These are phyloP conservation scores for Aspergillus mulundensis DNA, from an alignment of 495 filamentous ascomycete species.

Conservation along the genomic window DNA sequence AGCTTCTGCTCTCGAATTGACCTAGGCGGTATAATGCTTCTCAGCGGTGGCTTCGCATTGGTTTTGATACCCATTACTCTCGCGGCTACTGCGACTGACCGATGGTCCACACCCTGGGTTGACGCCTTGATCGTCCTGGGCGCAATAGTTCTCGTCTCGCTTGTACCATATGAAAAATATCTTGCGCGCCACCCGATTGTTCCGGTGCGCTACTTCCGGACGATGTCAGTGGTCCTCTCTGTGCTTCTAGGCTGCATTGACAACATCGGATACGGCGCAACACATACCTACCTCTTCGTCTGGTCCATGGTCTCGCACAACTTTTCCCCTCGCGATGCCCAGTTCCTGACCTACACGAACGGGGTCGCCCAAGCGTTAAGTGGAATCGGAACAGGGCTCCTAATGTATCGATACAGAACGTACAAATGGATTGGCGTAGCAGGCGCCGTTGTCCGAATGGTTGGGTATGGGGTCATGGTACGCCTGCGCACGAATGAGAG, in stretches of 20 bases:
- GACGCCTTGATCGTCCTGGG: conserved; percentile 40
- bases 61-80: conserved; percentile 40
- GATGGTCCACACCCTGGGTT: conserved; percentile 43
- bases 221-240: conserved; percentile 35
- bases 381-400: conserved; percentile 37
- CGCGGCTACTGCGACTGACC: conserved; percentile 31
- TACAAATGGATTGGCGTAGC: conserved; percentile 45
- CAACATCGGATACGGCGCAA: conserved; percentile 37
- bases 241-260: conserved; percentile 36
- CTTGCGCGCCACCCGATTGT: conserved; percentile 42
- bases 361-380: conserved; percentile 40
- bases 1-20: conserved; percentile 47
- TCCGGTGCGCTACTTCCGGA: conserved; percentile 41
- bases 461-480: conserved; percentile 50
- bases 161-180: conserved; percentile 43
- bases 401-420: conserved; percentile 39
- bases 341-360: conserved; percentile 43
- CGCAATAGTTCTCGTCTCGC: conserved; percentile 25
- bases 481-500: conserved; percentile 44
- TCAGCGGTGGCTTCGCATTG: conserved; percentile 33
- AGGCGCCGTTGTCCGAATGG: conserved; percentile 36
- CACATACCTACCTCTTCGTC: conserved; percentile 44
- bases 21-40: conserved; percentile 39
- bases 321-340: conserved; percentile 37
- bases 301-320: conserved; percentile 43